phyloP scores from a whole-genome alignment of 2,329 filamentous ascomycete species.

The Aspergillus melleus region DNA sequence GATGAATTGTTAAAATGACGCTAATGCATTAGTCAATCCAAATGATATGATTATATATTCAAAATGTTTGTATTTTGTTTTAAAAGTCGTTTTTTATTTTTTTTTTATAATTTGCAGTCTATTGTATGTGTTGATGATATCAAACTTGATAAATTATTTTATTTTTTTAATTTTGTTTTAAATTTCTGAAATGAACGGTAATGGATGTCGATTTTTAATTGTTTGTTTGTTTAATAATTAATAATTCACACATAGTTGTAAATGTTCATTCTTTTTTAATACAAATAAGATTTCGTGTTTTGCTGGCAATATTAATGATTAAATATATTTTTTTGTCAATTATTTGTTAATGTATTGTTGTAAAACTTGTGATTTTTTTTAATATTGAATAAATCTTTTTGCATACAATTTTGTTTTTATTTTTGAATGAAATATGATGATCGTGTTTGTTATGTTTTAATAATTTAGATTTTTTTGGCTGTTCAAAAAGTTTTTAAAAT shows the following conservation, averaged over 20 bases:
- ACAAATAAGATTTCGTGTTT: constrained; percentile 2
- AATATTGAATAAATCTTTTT: background rate
- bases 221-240: no score
- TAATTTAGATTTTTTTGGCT: background rate
- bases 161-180: no score
- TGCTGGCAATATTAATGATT: background rate
- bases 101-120: background rate
- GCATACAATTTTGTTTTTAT: background rate
- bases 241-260: no score
- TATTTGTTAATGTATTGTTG: no score
- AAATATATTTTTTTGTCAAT: background rate
- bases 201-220: no score
- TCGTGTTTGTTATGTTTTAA: background rate
- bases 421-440: background rate
- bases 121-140: background rate
- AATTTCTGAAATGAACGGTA: no score
- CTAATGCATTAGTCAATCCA: background rate
- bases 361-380: background rate
- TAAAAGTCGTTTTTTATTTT: background rate
- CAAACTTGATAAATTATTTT: background rate
- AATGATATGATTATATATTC: background rate
- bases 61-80: no score
- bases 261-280: background rate
- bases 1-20: background rate
- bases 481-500: background rate